phyloP scores from a whole-genome alignment of 108 stramenopile genomes.

The Conticribra guillardii region DNA sequence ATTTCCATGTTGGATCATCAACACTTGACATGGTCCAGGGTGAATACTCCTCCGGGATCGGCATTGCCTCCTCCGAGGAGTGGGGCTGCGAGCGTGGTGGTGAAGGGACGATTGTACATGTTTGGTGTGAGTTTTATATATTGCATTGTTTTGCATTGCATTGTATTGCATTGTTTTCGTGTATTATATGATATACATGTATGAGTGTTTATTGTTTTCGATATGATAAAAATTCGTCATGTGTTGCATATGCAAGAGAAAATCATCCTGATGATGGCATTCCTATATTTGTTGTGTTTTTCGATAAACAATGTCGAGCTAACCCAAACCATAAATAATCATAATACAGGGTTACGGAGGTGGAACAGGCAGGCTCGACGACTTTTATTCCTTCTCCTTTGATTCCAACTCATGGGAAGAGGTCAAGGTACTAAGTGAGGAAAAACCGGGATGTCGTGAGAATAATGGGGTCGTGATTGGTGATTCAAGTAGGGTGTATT shows the following conservation, averaged over 20 bases:
- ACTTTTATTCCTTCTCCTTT: slow-evolving; percentile 88
- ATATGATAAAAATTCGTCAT: too few relatives aligned
- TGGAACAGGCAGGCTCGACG: slow-evolving; percentile 88
- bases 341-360: slow-evolving; percentile 65
- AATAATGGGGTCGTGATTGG: slow-evolving; percentile 86
- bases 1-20: slow-evolving; percentile 6
- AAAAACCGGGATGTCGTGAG: slow-evolving; percentile 84
- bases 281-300: neutral
- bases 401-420: slow-evolving; percentile 67
- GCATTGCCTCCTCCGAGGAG: slow-evolving; percentile 78
- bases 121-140: slow-evolving; percentile 64
- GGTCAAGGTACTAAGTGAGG: slow-evolving; percentile 66
- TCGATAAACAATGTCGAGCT: too few relatives aligned
- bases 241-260: too few relatives aligned
- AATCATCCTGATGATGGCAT: neutral
- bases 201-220: too few relatives aligned
- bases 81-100: slow-evolving; percentile 91
- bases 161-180: neutral
- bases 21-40: slow-evolving; percentile 40
- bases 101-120: slow-evolving; percentile 80
- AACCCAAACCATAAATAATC: too few relatives aligned
- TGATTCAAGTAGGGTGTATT: slow-evolving; percentile 70
- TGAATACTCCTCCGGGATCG: slow-evolving; percentile 18
- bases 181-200: too few relatives aligned
- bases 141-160: neutral